Evolutionary conservation across 2,329 filamentous ascomycete genomes (phyloP).

Genomic region (Aspergillus nomiae): DNA sequence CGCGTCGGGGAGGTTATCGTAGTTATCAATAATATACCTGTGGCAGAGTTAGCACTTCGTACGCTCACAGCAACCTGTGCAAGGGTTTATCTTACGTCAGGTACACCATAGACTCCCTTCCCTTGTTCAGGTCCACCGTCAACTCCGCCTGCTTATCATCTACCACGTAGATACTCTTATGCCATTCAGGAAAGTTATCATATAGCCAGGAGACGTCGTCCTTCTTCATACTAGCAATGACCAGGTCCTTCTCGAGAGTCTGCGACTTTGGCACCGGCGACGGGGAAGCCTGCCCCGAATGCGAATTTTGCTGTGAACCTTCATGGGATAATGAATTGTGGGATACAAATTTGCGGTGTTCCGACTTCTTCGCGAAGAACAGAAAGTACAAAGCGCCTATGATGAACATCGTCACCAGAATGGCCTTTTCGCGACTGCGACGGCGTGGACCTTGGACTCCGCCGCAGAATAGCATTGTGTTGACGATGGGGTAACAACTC

Average conservation of each 20-base stretch:
- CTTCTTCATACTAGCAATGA: slow-evolving; percentile 42
- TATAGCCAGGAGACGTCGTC: slow-evolving; percentile 45
- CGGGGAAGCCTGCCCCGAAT: slow-evolving; percentile 21
- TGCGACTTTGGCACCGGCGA: slow-evolving; percentile 15
- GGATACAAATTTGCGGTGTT: slow-evolving; percentile 9
- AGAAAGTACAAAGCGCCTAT: slow-evolving; percentile 35
- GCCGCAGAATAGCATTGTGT: slow-evolving; percentile 36
- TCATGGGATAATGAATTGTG: slow-evolving; percentile 13
- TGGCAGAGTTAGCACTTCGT: background rate
- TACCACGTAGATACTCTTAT: slow-evolving; percentile 58
- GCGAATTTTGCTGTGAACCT: slow-evolving; percentile 17
- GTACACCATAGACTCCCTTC: slow-evolving; percentile 48
- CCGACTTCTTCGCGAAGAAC: slow-evolving; percentile 30
- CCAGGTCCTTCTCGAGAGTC: slow-evolving; percentile 33
- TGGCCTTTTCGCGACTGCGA: slow-evolving; percentile 37
- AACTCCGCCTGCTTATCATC: slow-evolving; percentile 52
- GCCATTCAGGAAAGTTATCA: slow-evolving; percentile 48
- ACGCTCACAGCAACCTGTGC: background rate
- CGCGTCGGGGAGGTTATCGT: slow-evolving; percentile 42
- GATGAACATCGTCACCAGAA: slow-evolving; percentile 36
- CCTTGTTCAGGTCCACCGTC: slow-evolving; percentile 51
- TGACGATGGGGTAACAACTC: background rate
- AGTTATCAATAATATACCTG: slow-evolving; percentile 48
- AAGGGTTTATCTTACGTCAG: slow-evolving; percentile 37
- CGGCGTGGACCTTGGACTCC: slow-evolving; percentile 37